Conservation (phyloP, 2,329 filamentous ascomycete genomes). For the Cadophora luteo-olivacea region DNA sequence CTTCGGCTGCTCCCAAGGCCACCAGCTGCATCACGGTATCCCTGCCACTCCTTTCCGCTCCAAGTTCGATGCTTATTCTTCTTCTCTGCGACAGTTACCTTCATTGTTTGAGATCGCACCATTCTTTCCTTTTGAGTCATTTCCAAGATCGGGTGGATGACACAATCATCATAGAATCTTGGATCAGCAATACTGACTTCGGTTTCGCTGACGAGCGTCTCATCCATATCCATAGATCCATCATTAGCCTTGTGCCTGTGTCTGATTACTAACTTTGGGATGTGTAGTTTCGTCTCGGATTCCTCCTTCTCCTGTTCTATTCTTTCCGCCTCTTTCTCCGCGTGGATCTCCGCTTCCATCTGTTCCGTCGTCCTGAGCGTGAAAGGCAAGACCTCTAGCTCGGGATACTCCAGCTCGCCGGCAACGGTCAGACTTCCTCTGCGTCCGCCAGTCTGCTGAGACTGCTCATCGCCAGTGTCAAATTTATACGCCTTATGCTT, state of each 20-base stretch:
- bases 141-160: slow-evolving; percentile 25
- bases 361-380: slow-evolving; percentile 27
- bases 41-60: slow-evolving; percentile 40
- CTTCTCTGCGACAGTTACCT: slow-evolving; percentile 17
- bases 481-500: slow-evolving; percentile 29
- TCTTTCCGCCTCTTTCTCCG: slow-evolving; percentile 21
- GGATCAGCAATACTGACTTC: slow-evolving; percentile 37
- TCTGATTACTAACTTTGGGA: slow-evolving; percentile 14
- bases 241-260: slow-evolving; percentile 20
- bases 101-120: neutral
- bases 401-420: slow-evolving; percentile 39
- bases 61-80: slow-evolving; percentile 40
- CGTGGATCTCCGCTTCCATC: slow-evolving; percentile 18
- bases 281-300: neutral
- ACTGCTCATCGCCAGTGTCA: slow-evolving; percentile 28
- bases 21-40: slow-evolving; percentile 16
- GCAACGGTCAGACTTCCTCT: slow-evolving; percentile 38
- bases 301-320: slow-evolving; percentile 15
- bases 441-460: slow-evolving; percentile 30
- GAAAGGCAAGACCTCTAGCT: slow-evolving; percentile 41
- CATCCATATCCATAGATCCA: slow-evolving; percentile 22
- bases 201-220: slow-evolving; percentile 12
- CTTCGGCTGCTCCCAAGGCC: slow-evolving; percentile 7
- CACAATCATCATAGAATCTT: slow-evolving; percentile 40
- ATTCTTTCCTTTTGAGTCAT: neutral